Conservation (phyloP, 345 rosid species). For the Moricandia arvensis region DNA sequence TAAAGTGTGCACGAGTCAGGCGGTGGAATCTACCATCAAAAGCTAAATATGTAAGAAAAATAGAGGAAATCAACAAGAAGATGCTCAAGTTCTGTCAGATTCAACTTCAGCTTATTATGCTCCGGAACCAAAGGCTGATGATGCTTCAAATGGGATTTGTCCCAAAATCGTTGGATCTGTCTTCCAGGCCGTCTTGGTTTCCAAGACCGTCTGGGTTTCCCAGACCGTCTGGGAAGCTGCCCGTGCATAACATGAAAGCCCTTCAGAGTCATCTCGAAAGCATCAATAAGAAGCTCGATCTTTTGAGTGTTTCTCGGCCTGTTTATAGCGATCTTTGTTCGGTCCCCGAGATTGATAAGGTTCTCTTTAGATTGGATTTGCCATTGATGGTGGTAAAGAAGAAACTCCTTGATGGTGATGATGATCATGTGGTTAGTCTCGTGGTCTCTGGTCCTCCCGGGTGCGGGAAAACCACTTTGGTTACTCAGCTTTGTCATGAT, state of each 20-base stretch:
- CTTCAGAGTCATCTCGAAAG: too few relatives aligned
- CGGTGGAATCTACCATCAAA: background rate
- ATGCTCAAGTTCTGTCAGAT: background rate
- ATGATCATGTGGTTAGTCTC: background rate
- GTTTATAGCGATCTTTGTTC: conserved; percentile 8
- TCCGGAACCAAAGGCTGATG: background rate
- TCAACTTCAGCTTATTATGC: background rate
- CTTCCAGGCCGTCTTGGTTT: too few relatives aligned
- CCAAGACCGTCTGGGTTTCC: too few relatives aligned
- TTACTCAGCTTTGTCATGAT: conserved; percentile 38
- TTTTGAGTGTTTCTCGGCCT: background rate
- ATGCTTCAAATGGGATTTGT: background rate
- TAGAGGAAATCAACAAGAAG: background rate
- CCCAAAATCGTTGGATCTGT: too few relatives aligned
- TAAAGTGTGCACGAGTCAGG: background rate
- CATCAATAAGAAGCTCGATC: background rate
- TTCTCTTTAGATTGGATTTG: too few relatives aligned
- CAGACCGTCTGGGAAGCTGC: background rate
- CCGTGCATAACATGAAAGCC: background rate
- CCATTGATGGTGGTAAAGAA: conserved; percentile 41
- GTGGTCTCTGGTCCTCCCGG: too few relatives aligned
- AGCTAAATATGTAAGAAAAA: background rate
- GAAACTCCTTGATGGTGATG: conserved; percentile 31
- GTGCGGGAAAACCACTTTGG: too few relatives aligned
- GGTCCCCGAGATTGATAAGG: conserved; percentile 31